Conservation (phyloP, 257 asterid species). For the Lavandula angustifolia region DNA sequence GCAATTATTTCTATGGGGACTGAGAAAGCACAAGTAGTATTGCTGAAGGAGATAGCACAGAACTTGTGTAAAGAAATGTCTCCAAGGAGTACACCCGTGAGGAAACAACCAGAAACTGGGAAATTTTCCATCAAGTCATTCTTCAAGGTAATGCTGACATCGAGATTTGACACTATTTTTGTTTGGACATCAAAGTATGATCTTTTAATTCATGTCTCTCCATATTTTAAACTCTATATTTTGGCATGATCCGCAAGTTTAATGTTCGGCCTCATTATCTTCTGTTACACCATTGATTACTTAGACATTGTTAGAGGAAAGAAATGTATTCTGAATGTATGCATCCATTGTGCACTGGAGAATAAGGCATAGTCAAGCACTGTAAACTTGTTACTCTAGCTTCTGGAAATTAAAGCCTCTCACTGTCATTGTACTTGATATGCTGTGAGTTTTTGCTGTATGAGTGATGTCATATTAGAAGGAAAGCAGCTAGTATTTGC, state of each 20-base stretch:
- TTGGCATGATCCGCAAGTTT: background rate
- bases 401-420: background rate
- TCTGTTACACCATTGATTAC: conserved; percentile 12
- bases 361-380: conserved; percentile 18
- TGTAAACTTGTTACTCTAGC: no score
- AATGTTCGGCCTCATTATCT: conserved; percentile 5
- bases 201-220: conserved; percentile 9
- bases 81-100: conserved; percentile 51
- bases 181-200: conserved; percentile 18
- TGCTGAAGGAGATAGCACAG: conserved; percentile 95
- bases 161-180: conserved; percentile 13
- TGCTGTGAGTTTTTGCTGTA: background rate
- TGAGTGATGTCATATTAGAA: background rate
- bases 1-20: conserved; percentile 80
- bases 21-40: conserved; percentile 79
- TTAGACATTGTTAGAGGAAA: conserved; percentile 2
- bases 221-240: conserved; percentile 13
- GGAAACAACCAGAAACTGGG: conserved; percentile 51
- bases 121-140: conserved; percentile 57
- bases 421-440: background rate
- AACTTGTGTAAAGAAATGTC: conserved; percentile 75
- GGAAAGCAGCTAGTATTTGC: background rate
- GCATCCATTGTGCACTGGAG: background rate
- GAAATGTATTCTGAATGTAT: background rate
- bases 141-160: conserved; percentile 63